Percentiles rank a stretch among this genome's conserved stretches.
Evolutionary conservation across 2,329 filamentous ascomycete species (phyloP).

Genomic region (Penicillium sp.): DNA sequence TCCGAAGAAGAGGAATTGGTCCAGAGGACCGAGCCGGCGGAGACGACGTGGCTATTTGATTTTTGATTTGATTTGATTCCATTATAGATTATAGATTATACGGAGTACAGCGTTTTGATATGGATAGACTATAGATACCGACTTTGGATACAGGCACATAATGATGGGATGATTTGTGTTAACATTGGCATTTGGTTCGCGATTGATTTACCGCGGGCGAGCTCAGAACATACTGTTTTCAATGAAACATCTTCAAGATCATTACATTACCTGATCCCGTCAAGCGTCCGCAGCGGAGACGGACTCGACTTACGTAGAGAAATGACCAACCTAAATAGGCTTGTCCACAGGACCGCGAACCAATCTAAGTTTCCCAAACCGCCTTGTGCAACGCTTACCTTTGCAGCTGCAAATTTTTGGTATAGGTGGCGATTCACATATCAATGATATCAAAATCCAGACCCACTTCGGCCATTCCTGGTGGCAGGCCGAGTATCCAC

Average conservation of each 20-base stretch:
- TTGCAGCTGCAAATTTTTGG: neutral
- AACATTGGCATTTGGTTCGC: neutral
- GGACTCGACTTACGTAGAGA: neutral
- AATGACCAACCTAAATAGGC: neutral
- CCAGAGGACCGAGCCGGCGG: constrained; percentile 19
- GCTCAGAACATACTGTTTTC: neutral
- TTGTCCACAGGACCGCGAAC: neutral
- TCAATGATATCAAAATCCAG: neutral
- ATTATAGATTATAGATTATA: neutral
- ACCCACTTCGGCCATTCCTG: neutral
- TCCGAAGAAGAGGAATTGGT: constrained; percentile 19
- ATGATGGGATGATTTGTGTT: neutral
- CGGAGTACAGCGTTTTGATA: neutral
- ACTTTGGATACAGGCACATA: neutral
- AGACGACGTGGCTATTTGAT: constrained; percentile 14
- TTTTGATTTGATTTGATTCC: neutral
- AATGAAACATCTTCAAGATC: neutral
- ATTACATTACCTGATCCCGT: neutral
- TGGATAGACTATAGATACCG: neutral
- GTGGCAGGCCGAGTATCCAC: neutral
- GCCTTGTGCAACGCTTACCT: constrained; percentile 3
- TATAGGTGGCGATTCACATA: neutral
- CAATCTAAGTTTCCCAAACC: neutral
- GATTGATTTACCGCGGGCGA: neutral
- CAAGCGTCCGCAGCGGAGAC: constrained; percentile 1